Evolutionary conservation across 805 yeast genomes (phyloP).

Genomic region (Barnettozyma vustinii): DNA sequence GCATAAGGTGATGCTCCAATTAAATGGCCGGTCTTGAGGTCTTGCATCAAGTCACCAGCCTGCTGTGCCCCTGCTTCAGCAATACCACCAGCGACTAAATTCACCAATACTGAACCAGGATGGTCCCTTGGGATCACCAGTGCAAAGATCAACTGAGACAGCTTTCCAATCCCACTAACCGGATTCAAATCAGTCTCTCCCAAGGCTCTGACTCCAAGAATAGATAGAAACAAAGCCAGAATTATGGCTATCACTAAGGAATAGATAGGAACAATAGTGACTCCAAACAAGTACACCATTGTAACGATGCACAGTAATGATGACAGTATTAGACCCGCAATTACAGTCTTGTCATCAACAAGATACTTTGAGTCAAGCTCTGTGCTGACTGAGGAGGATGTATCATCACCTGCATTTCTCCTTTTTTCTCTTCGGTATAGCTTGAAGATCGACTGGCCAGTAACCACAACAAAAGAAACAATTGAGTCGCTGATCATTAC

Average conservation of each 20-base stretch:
- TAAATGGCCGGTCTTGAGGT: slow-evolving; percentile 88
- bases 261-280: slow-evolving; percentile 58
- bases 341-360: slow-evolving; percentile 44
- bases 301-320: slow-evolving; percentile 62
- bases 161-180: slow-evolving; percentile 92
- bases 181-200: slow-evolving; percentile 98
- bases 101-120: slow-evolving; percentile 79
- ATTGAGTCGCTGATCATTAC: slow-evolving; percentile 92
- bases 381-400: slow-evolving; percentile 11
- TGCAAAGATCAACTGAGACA: slow-evolving; percentile 87
- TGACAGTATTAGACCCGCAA: slow-evolving; percentile 59
- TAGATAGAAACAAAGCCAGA: slow-evolving; percentile 72
- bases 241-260: slow-evolving; percentile 64
- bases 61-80: slow-evolving; percentile 99
- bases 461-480: slow-evolving; percentile 67
- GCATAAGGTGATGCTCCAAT: slow-evolving; percentile 90
- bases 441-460: slow-evolving; percentile 36
- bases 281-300: slow-evolving; percentile 64
- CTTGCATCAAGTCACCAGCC: slow-evolving; percentile 98
- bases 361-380: slow-evolving; percentile 38
- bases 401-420: neutral
- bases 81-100: slow-evolving; percentile 91
- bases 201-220: slow-evolving; percentile 86
- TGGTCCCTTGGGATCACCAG: slow-evolving; percentile 65
- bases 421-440: slow-evolving; percentile 6